Evolutionary conservation across 192 early-diverging fungal genomes (phyloP).

Genomic region (Backusella liffmaniae): DNA sequence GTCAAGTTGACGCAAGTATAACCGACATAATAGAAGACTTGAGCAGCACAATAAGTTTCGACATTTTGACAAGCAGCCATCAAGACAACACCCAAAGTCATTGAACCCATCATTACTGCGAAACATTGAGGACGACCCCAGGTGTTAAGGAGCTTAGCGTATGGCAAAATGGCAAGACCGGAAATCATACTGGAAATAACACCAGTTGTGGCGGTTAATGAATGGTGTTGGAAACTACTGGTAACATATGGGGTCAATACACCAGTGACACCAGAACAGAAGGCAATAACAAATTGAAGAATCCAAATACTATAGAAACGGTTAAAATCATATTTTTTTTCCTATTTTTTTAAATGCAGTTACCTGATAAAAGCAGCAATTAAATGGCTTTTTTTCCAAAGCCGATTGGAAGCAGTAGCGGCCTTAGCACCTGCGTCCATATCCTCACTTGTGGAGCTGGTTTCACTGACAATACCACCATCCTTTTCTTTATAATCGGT

Average conservation of each 20-base stretch:
- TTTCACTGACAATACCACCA: not conserved
- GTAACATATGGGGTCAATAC: conserved; percentile 14
- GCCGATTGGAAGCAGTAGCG: not conserved
- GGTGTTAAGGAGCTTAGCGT: conserved; percentile 14
- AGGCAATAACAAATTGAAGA: conserved; percentile 4
- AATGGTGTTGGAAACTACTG: conserved; percentile 4
- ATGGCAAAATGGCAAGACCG: not conserved
- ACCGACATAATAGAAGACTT: conserved; percentile 15
- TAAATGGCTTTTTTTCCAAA: not conserved
- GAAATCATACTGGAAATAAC: conserved; percentile 10
- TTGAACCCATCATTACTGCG: not conserved
- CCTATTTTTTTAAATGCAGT: not conserved
- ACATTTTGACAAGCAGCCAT: not conserved
- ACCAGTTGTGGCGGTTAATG: conserved; percentile 9
- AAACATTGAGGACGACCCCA: conserved; percentile 16
- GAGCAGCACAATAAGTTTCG: conserved; percentile 13
- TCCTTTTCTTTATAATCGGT: not conserved
- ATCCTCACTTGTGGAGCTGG: not conserved
- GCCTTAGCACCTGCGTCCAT: not conserved
- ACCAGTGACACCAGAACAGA: not conserved
- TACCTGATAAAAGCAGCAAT: not conserved
- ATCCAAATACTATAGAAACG: not conserved
- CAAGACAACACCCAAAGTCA: conserved; percentile 7
- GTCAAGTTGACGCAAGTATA: not conserved
- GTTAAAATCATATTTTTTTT: not conserved